Base-by-base conservation (phyloP, 352 stramenopile genomes). In the Phytophthora nicotianae region DNA sequence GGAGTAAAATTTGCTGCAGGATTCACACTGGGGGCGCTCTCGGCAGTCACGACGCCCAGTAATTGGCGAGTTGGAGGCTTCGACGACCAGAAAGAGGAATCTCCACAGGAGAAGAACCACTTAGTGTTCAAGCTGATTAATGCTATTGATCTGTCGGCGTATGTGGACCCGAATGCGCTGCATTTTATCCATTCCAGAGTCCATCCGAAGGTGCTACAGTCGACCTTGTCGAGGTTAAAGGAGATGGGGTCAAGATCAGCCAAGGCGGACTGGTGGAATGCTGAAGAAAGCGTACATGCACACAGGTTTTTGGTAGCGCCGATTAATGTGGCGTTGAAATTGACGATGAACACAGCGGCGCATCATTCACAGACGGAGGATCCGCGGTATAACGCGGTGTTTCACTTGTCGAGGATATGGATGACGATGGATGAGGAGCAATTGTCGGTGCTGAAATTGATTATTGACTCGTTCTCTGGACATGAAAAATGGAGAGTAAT, bases 81-180 rank as follows among this genome's bases (percentile, higher is more conserved):
- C 60, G 75, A 89, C 29, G 60, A 81, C 17, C 64, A 88, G 17
- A 58, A 79, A 27, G 67, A 81, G 11, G 54, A 62, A 1, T 9
- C 52, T 1, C 27, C 47, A 11, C 19, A 65, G 0, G 65, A 88
- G 19, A 83, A 74, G 16, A 77, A 41, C 29, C 84, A 91, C 41
- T 62, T 95, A 16, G 87, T 96, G 20, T 95, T 91, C 70, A 96
- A 96, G 51, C 52, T 96, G 26, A 92, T 96, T 61, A 93, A 88
- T 27, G 86, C 83, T 9, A 75, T 95, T 33, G 86, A 96, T 61
- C 49, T 96, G 23, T 96, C 88, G 19, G 84, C 79, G 32, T 96
- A 96, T 57, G 74, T 96, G n/a, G 88, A 96, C 58, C 87, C 88
- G 13, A 78, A 83, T 16, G 81, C 87, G 29, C 72, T 95, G 16